Evolutionary conservation across 1,284 basidiomycete species (phyloP).

Genomic region (Trametes polyzona): DNA sequence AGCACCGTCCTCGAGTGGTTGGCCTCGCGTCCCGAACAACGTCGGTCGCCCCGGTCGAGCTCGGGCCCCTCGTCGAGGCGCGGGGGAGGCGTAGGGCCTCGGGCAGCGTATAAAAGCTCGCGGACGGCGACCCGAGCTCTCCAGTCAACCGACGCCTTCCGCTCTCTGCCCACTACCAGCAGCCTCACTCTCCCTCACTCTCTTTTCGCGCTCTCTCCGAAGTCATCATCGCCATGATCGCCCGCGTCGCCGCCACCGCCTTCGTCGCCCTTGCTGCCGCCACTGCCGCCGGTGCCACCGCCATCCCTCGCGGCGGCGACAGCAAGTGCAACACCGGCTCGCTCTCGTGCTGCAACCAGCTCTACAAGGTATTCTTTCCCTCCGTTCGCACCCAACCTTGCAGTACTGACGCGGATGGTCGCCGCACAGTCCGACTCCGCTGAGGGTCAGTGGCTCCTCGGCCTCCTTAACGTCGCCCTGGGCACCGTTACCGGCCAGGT

Average conservation of each 20-base stretch:
- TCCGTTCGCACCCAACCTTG: background rate
- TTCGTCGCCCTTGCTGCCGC: constrained; percentile 12
- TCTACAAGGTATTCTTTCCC: background rate
- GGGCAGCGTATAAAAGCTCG: background rate
- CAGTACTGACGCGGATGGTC: background rate
- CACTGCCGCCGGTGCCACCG: constrained; percentile 11
- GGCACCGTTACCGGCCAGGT: constrained; percentile 7
- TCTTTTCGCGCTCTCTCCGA: constrained; percentile 2
- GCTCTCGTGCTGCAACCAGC: constrained; percentile 18
- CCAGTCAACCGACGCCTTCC: constrained; percentile 9
- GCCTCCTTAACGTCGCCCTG: constrained; percentile 17
- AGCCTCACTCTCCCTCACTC: background rate
- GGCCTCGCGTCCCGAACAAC: background rate
- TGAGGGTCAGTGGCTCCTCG: background rate
- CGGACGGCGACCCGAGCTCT: background rate
- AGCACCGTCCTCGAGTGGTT: background rate
- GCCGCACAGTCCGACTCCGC: constrained; percentile 9
- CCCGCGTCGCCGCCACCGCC: constrained; percentile 10
- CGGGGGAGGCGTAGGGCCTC: too few relatives aligned
- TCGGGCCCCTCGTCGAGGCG: background rate
- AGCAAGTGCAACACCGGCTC: constrained; percentile 17
- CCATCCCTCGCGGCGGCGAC: constrained; percentile 8
- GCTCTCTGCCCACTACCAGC: background rate
- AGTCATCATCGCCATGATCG: constrained; percentile 9
- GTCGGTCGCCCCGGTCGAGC: background rate